These are phyloP conservation scores for Phaffia tasmanica DNA, from an alignment of 768 basidiomycete species.

Conservation along the genomic window DNA sequence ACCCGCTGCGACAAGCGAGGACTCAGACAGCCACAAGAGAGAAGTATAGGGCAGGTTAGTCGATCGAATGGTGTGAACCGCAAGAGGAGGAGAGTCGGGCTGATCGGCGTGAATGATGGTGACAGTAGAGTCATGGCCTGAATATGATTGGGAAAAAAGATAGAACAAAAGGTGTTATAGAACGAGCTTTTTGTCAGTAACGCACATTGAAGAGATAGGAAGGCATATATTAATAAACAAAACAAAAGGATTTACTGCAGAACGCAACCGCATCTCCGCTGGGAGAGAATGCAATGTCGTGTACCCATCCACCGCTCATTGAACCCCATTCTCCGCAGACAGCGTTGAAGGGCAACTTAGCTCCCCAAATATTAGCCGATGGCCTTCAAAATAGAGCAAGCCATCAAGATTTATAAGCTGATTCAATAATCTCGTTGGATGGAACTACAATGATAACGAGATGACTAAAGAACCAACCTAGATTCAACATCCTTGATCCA, in stretches of 20 bases:
- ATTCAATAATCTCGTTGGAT: neutral
- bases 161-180: neutral
- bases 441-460: neutral
- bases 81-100: slow-evolving; percentile 41
- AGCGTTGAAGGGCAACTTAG: slow-evolving; percentile 93
- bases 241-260: slow-evolving; percentile 54
- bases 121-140: slow-evolving; percentile 91
- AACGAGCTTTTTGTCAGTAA: neutral
- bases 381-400: slow-evolving; percentile 48
- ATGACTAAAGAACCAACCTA: slow-evolving; percentile 44
- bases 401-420: neutral
- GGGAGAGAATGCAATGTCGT: slow-evolving; percentile 88
- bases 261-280: slow-evolving; percentile 91
- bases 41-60: slow-evolving; percentile 71
- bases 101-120: slow-evolving; percentile 71
- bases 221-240: neutral
- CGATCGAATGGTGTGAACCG: slow-evolving; percentile 60
- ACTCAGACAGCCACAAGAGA: slow-evolving; percentile 74
- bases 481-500: slow-evolving; percentile 98
- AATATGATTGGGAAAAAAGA: neutral
- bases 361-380: slow-evolving; percentile 86
- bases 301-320: slow-evolving; percentile 92
- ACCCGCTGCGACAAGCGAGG: slow-evolving; percentile 75
- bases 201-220: neutral
- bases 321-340: slow-evolving; percentile 87